Percentiles rank a stretch among this genome's conserved stretches.
These are phyloP conservation scores for Leishmania mexicana DNA, from an alignment of 208 protist genomes.

Conservation along the genomic window DNA sequence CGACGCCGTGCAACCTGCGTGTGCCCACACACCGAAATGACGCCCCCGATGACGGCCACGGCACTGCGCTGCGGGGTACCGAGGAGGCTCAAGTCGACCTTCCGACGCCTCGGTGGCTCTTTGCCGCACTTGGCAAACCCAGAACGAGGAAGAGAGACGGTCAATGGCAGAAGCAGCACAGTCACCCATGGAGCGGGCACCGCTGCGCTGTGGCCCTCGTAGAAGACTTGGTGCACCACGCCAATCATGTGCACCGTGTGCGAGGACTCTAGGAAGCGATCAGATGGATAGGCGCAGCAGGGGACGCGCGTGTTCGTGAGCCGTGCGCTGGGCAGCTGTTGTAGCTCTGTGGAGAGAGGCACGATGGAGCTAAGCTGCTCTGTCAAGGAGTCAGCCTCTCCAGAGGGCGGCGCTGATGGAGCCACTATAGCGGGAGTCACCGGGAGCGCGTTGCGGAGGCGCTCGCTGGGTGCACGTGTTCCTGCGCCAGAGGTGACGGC, in stretches of 20 bases:
- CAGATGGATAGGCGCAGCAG: conserved; percentile 18
- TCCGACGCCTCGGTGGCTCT: neutral
- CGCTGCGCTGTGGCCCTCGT: conserved; percentile 16
- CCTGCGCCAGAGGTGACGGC: conserved; percentile 6
- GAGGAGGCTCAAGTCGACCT: conserved; percentile 20
- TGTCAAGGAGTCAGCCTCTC: neutral
- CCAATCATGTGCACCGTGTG: conserved; percentile 27
- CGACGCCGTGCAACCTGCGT: conserved; percentile 13
- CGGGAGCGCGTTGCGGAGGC: neutral
- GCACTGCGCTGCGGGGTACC: neutral
- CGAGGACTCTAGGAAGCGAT: conserved; percentile 21
- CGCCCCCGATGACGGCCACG: conserved; percentile 31
- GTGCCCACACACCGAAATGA: conserved; percentile 34
- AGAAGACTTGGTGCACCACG: conserved; percentile 51
- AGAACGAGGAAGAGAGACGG: neutral
- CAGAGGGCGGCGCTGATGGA: neutral
- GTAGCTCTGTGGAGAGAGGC: neutral
- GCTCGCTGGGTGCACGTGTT: neutral
- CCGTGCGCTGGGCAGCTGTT: neutral
- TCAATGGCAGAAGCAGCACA: conserved; percentile 21
- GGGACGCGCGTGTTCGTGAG: neutral
- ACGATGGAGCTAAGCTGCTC: conserved; percentile 1
- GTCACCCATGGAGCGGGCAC: conserved; percentile 37
- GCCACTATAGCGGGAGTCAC: neutral
- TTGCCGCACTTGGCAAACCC: neutral